Percentiles rank a stretch among this genome's conserved stretches.
These are phyloP conservation scores for Brachypodium distachyon DNA, from an alignment of 202 grass and related monocot genomes.

Conservation along the genomic window DNA sequence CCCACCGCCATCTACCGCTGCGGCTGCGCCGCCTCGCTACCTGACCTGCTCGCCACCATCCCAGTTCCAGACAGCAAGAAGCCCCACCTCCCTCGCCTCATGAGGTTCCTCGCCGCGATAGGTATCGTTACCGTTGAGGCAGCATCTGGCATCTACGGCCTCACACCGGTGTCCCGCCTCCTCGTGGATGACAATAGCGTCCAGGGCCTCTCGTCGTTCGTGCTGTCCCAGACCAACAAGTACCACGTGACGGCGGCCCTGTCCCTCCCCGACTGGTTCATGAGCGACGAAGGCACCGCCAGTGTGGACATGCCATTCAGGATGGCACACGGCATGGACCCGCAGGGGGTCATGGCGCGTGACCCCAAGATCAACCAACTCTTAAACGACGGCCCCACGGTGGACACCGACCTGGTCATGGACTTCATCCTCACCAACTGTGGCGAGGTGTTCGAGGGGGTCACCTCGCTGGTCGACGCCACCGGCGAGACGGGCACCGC, in stretches of 20 bases:
- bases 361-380: background rate
- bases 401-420: background rate
- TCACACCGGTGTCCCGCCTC: constrained; percentile 18
- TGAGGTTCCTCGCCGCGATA: background rate
- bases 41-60: background rate
- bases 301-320: constrained; percentile 1
- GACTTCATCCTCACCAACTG: background rate
- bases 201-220: background rate
- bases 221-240: constrained; percentile 2
- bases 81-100: background rate
- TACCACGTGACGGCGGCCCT: background rate
- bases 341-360: background rate
- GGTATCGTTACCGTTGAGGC: background rate
- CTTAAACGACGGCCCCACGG: constrained; percentile 5
- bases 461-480: constrained; percentile 20
- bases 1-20: background rate
- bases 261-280: constrained; percentile 11
- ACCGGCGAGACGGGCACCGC: background rate
- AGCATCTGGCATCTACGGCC: background rate
- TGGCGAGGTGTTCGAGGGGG: constrained; percentile 1
- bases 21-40: background rate
- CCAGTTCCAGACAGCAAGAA: background rate
- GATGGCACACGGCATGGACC: background rate
- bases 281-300: background rate
- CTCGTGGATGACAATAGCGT: background rate